Evolutionary conservation across 257 asterid genomes (phyloP), one percentile per base, ranked within the genome.

Genomic region (Solanum bulbocastanum): DNA sequence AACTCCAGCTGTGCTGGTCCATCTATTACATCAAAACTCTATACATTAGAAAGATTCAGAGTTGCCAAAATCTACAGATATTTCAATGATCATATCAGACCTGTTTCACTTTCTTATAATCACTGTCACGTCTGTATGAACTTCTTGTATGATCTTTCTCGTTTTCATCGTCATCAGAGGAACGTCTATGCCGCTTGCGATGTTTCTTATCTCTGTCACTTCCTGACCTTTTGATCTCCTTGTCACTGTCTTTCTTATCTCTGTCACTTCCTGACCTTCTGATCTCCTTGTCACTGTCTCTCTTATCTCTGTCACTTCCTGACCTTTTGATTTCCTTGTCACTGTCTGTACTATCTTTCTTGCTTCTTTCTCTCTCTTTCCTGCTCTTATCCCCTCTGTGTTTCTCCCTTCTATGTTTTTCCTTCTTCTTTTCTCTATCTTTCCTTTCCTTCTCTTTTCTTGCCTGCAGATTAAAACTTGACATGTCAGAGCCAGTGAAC

Each of bases 401-500:
- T 85, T 87, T 93, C 56, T 91, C 88, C 90, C 90, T 93, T 83
- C 94, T 93, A 32, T 93, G 94, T 81, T 89, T 94, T 66, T 89
- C 94, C 91, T 93, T 93, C 91, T 90, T 91, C 93, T 83, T 91
- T 94, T 86, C 96, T 92, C 81, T 93, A 96, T 90, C 89, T 92
- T 68, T 93, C 96, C 92, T 92, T 96, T 91, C 98, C 90, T 90
- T 91, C 62, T 94, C 96, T 91, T 92, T 96, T 89, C 91, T 95
- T 68, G 93, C 95, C 99, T 96, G 93, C 91, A 76, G 84, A 71
- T 33, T 71, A 35, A 71, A 71, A 32, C 78, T 71, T 32, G n/a
- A 39, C 37, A 84, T 39, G 39, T 44, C 69, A 83, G 56, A 39
- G 35, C 83, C 58, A 39, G 35, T 75, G 35, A 75, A 37, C 35